Conservation (phyloP, 2,329 filamentous ascomycete species). For the Pseudovirgaria hyperparasitica region DNA sequence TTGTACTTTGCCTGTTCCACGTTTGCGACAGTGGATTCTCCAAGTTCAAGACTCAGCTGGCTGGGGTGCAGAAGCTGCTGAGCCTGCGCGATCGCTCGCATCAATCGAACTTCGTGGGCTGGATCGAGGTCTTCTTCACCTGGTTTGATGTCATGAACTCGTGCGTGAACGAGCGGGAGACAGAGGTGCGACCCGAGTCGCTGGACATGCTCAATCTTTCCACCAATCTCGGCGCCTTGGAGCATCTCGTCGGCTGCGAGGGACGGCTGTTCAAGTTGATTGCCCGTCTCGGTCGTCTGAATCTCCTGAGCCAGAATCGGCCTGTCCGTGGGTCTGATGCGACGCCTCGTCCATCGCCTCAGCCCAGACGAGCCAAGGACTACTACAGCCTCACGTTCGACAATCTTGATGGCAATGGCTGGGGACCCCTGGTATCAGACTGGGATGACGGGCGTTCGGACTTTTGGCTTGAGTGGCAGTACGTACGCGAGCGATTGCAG, state of each 20-base stretch:
- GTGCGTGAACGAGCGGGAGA: conserved; percentile 82
- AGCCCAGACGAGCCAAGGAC: conserved; percentile 25
- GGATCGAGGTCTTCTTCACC: conserved; percentile 88
- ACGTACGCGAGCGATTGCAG: conserved; percentile 62
- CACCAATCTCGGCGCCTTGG: conserved; percentile 58
- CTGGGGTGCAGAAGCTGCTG: conserved; percentile 82
- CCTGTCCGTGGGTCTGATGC: conserved; percentile 26
- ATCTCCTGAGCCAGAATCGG: conserved; percentile 63
- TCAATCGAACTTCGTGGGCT: conserved; percentile 56
- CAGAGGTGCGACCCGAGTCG: conserved; percentile 55
- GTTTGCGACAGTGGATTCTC: conserved; percentile 88
- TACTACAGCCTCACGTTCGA: conserved; percentile 42
- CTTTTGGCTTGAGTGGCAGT: conserved; percentile 85
- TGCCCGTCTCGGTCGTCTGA: conserved; percentile 69
- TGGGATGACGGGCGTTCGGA: conserved; percentile 41
- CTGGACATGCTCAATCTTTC: conserved; percentile 52
- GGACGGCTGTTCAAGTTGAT: conserved; percentile 77
- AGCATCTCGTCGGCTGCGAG: conserved; percentile 83
- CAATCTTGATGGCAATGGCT: conserved; percentile 56
- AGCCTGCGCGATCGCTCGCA: conserved; percentile 55
- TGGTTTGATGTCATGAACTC: conserved; percentile 91
- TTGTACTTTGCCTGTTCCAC: conserved; percentile 82
- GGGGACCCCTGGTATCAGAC: conserved; percentile 44
- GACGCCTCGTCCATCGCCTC: conserved; percentile 20
- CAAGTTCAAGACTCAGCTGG: conserved; percentile 87